Evolutionary conservation across 306 rosid species (phyloP).

Genomic region (Gynostemma pentaphyllum): DNA sequence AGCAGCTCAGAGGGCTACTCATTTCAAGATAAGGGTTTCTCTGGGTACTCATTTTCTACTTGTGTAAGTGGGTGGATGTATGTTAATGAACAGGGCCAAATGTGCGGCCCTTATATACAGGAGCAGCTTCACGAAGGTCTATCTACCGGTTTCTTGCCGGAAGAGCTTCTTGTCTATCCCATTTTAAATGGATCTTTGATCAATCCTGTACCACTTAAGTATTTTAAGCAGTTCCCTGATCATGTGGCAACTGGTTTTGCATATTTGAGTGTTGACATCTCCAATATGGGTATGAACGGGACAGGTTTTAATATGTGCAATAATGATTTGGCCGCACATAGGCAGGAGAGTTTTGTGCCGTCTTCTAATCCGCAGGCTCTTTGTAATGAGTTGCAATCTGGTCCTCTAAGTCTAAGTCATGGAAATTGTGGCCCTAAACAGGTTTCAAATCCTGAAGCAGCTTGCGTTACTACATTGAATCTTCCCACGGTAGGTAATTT

Average conservation of each 20-base stretch:
- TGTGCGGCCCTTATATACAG: constrained; percentile 95
- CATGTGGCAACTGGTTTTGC: constrained; percentile 83
- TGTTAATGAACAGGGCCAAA: constrained; percentile 71
- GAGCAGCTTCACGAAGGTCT: constrained; percentile 79
- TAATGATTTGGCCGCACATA: constrained; percentile 19
- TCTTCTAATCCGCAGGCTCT: constrained; percentile 19
- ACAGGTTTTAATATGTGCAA: constrained; percentile 22
- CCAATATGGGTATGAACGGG: constrained; percentile 22
- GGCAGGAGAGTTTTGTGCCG: constrained; percentile 25
- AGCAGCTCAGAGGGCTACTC: constrained; percentile 29
- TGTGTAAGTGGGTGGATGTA: constrained; percentile 93
- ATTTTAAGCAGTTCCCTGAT: constrained; percentile 80
- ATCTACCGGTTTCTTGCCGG: constrained; percentile 80
- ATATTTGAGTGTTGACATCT: constrained; percentile 32
- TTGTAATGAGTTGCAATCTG: constrained; percentile 25
- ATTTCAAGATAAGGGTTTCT: constrained; percentile 30
- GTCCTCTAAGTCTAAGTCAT: constrained; percentile 17
- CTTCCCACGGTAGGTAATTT: constrained; percentile 26
- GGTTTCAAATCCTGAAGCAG: constrained; percentile 16
- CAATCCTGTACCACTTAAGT: constrained; percentile 80
- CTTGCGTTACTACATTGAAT: constrained; percentile 17
- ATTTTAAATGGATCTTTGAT: constrained; percentile 46
- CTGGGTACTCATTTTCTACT: constrained; percentile 34
- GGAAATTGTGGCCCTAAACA: constrained; percentile 17
- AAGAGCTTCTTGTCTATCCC: constrained; percentile 86